Percentiles rank a stretch among this genome's conserved stretches.
Conservation (phyloP, 306 rosid genomes). For the Vigna radiata region DNA sequence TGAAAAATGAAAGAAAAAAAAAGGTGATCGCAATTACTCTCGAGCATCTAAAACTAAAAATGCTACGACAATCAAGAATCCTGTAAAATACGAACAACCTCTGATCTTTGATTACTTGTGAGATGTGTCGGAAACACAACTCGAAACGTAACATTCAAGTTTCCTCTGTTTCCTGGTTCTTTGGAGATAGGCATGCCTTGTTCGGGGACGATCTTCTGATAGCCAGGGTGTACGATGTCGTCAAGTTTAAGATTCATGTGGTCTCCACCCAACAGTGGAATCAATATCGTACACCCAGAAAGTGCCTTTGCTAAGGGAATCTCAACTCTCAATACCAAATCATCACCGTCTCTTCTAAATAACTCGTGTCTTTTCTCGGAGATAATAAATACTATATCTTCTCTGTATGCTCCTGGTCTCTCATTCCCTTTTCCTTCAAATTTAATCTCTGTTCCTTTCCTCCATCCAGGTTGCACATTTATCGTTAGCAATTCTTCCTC, state of each 20-base stretch:
- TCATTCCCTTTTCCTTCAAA: constrained; percentile 81
- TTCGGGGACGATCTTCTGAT: constrained; percentile 56
- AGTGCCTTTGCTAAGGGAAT: constrained; percentile 79
- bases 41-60: neutral
- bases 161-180: constrained; percentile 64
- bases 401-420: constrained; percentile 52
- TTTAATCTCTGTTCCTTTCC: constrained; percentile 78
- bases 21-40: neutral
- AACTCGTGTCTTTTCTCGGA: constrained; percentile 65
- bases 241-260: constrained; percentile 53
- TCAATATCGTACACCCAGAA: constrained; percentile 61
- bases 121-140: constrained; percentile 73
- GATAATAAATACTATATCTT: constrained; percentile 62
- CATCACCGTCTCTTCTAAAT: constrained; percentile 80
- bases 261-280: constrained; percentile 76
- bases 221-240: constrained; percentile 67
- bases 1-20: neutral
- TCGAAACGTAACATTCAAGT: constrained; percentile 62
- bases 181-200: constrained; percentile 75
- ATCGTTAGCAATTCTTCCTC: constrained; percentile 72
- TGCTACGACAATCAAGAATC: constrained; percentile 34
- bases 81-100: constrained; percentile 60
- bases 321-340: constrained; percentile 62
- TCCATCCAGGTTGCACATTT: constrained; percentile 91
- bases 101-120: constrained; percentile 61